A percentile compares a stretch with the other conserved stretches of the same genome.
Conservation (phyloP, 495 filamentous ascomycete species). For the Rhizodiscina lignyota region DNA sequence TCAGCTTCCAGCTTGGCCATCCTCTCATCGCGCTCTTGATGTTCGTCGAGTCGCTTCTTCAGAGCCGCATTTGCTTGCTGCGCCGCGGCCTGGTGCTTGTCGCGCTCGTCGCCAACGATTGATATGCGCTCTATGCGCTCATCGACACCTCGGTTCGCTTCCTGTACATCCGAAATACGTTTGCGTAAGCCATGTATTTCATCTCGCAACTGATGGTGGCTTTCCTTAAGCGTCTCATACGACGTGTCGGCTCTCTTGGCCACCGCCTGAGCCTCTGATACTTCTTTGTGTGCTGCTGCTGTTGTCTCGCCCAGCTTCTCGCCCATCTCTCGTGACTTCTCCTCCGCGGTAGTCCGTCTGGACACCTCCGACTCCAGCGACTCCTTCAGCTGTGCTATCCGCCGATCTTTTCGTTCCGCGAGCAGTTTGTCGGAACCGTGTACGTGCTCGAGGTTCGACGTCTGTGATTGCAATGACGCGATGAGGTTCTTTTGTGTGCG, state of each 20-base stretch:
- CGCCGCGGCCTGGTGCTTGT: too few species aligned
- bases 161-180: too few species aligned
- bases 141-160: too few species aligned
- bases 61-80: too few species aligned
- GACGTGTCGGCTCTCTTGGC: constrained; percentile 2
- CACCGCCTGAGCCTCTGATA: constrained; percentile 7
- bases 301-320: constrained; percentile 6
- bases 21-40: too few species aligned
- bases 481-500: constrained; percentile 60
- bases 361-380: constrained; percentile 8
- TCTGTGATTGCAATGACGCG: constrained; percentile 56
- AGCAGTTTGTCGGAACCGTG: constrained; percentile 10
- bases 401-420: constrained; percentile 10
- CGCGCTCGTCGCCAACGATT: too few species aligned
- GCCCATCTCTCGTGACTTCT: constrained; percentile 5
- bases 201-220: too few species aligned
- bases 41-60: too few species aligned
- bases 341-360: constrained; percentile 9
- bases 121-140: too few species aligned
- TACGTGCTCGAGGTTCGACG: constrained; percentile 42
- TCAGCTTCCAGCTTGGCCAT: too few species aligned
- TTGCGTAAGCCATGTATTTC: too few species aligned
- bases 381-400: constrained; percentile 14
- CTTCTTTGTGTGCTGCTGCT: constrained; percentile 4
- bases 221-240: too few species aligned